Evolutionary conservation across 768 basidiomycete genomes (phyloP).

Genomic region (Hygrocybe coccinea): DNA sequence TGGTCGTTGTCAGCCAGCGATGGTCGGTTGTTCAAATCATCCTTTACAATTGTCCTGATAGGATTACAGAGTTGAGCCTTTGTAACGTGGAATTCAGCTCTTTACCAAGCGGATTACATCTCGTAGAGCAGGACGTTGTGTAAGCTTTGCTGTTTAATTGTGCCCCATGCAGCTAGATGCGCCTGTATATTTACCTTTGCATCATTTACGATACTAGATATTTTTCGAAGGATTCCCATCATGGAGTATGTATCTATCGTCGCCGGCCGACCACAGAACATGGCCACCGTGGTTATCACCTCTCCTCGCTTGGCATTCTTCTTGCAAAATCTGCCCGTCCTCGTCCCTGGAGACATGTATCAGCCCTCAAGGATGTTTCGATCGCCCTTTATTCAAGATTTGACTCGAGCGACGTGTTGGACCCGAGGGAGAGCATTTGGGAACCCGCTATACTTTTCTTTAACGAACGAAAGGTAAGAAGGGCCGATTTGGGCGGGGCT

Average conservation of each 20-base stretch:
- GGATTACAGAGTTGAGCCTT: slow-evolving; percentile 52
- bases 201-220: slow-evolving; percentile 42
- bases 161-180: neutral
- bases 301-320: slow-evolving; percentile 73
- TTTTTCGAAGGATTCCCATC: slow-evolving; percentile 63
- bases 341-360: slow-evolving; percentile 72
- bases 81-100: slow-evolving; percentile 75
- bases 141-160: slow-evolving; percentile 33
- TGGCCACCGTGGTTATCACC: slow-evolving; percentile 74
- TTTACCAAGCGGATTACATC: slow-evolving; percentile 77
- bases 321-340: slow-evolving; percentile 60
- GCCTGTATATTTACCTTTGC: neutral
- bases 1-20: slow-evolving; percentile 72
- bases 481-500: slow-evolving; percentile 48
- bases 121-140: slow-evolving; percentile 77
- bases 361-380: slow-evolving; percentile 57
- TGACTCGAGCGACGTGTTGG: slow-evolving; percentile 43
- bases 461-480: slow-evolving; percentile 51
- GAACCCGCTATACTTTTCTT: slow-evolving; percentile 60
- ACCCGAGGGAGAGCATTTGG: slow-evolving; percentile 57
- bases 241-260: slow-evolving; percentile 71
- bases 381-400: slow-evolving; percentile 48
- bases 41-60: neutral
- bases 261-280: slow-evolving; percentile 62
- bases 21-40: slow-evolving; percentile 36